Base-by-base conservation (phyloP, 306 rosid species). In the Vigna trinervia region DNA sequence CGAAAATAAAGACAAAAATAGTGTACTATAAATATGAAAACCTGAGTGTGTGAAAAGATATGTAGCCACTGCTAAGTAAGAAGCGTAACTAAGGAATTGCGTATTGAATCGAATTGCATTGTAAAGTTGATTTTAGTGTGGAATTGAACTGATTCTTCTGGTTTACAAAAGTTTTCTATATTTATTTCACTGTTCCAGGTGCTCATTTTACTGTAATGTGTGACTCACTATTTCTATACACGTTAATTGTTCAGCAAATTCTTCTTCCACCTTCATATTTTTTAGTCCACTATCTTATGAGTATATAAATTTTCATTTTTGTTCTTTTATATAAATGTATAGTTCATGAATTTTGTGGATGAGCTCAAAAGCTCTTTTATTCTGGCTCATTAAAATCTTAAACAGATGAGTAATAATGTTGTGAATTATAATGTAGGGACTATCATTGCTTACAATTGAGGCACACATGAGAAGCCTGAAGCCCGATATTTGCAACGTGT, bases 401-500 rank as follows among this genome's bases (percentile, higher is more conserved):
- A 34, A 34, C 7, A 34, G 39, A 32, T 26, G 3, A 32, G 36
- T 5, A 32, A 30, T 34, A 30, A 32, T 34, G 39, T 34, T 34
- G 30, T 62, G 20, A 70, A 7, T 26, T 26, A 26, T 26, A 26
- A 26, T 26, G 48, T 60, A 91, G 98, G 98, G 89, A 78, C 67
- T 94, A 3, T 84, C 52, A 2, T 71, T 92, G 83, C 83, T 94
- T n/a, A 66, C 96, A 4, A 41, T 85, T 52, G 96, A 94, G 77
- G 97, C 98, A 78, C 93, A 81, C 83, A 70, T 20, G 62, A 69
- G 76, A 0, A 84, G 54, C 32, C 88, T 90, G 17, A 83, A 62
- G 88, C 98, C 98, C 73, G 74, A 88, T 0, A 2, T 39, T 17
- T 94, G 98, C 86, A 56, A 81, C 38, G 8, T 85, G 23, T 83